Base-by-base conservation (phyloP, 495 filamentous ascomycete genomes). In the Aspergillus asperescens region DNA sequence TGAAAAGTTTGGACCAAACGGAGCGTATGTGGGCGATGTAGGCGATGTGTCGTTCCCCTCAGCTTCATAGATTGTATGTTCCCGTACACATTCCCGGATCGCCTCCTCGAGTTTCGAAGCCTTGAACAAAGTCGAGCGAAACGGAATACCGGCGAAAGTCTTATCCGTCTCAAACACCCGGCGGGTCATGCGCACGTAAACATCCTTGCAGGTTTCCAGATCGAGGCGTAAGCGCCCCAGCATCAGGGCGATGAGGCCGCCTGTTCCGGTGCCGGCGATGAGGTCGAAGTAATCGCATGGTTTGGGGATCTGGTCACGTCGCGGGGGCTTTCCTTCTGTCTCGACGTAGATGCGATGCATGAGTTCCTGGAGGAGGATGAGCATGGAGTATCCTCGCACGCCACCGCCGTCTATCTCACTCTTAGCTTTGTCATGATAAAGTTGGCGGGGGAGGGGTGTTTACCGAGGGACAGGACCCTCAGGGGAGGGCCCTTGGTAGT, bases 251-350 rank as follows among this genome's bases (percentile, higher is more conserved):
- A 98, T 96, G 48, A 98, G 72, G 3, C 93, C 93, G 58, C 93
- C 93, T 1, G 93, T 98, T 48, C 92, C 92, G 34, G 90, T 96
- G 28, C 93, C 93, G 51, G 84, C 85, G 55, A 98, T 98, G 49
- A 98, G 77, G 70, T 98, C 93, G 72, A 98, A 98, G 67, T 97
- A 89, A 55, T 98, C 94, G 82, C 90, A 95, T 55, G 93, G 93
- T 60, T 95, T 96, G 22, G 94, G 93, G 19, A 97, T 92, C 60
- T 96, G 83, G 58, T 89, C 81, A 62, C 88, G 82, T 48, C 83
- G 82, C 44, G 91, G 90, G 13, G 90, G 88, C 57, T 84, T 80
- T 23, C 89, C 89, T 70, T 94, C 85, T 52, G 66, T 73, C 71
- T 93, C 88, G 64, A 93, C 88, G 63, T 90, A 95, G 6, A 87